Conservation (phyloP, 1,284 basidiomycete species). For the Microbotryum lychnidis-dioicae region DNA sequence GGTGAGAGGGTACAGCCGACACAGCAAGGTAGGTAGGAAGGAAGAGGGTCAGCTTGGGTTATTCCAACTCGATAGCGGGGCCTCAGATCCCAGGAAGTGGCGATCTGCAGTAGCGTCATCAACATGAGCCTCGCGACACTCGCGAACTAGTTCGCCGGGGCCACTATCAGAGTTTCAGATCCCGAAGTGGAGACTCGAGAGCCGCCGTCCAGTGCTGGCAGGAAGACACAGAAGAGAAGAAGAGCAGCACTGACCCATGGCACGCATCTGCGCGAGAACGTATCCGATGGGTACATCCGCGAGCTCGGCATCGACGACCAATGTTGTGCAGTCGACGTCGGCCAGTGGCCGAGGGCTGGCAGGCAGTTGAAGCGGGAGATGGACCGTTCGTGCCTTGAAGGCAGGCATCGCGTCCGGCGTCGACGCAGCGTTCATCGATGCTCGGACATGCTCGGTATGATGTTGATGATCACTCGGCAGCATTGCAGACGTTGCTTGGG, state of each 20-base stretch:
- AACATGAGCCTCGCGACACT: background rate
- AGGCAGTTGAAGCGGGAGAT: slow-evolving; percentile 17
- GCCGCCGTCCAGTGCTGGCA: too few species aligned
- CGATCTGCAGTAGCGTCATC: background rate
- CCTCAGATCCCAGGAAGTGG: too few species aligned
- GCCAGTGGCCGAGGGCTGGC: background rate
- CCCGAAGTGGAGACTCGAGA: too few species aligned
- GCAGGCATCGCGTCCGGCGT: background rate
- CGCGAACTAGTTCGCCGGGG: too few species aligned
- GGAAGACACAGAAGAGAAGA: background rate
- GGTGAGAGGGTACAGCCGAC: too few species aligned
- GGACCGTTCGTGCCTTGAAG: slow-evolving; percentile 13
- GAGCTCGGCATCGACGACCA: slow-evolving; percentile 19
- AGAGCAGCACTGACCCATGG: slow-evolving; percentile 6
- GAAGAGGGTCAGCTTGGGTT: too few species aligned
- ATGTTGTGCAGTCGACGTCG: background rate
- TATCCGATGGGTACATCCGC: slow-evolving; percentile 13
- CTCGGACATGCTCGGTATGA: too few species aligned
- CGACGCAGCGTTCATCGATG: background rate
- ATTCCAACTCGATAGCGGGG: too few species aligned
- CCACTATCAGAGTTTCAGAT: background rate
- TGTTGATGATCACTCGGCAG: background rate
- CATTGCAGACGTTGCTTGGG: background rate
- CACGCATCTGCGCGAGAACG: slow-evolving; percentile 10
- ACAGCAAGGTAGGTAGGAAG: too few species aligned